These are phyloP conservation scores for Begonia fuchsioides DNA, from an alignment of 306 rosid species.

Conservation along the genomic window DNA sequence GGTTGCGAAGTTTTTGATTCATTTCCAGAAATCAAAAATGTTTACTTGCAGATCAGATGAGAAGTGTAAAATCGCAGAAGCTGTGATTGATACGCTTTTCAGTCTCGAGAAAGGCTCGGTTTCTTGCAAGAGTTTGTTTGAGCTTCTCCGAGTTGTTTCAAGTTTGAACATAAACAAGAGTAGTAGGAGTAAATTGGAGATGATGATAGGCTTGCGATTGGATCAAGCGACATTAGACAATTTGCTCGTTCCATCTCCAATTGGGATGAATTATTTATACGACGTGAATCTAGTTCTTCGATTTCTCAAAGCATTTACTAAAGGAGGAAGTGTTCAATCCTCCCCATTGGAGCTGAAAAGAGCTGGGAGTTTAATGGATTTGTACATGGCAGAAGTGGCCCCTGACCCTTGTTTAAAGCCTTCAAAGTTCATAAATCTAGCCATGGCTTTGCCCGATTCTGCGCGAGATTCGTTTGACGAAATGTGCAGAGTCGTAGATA, in stretches of 20 bases:
- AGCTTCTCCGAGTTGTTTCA: slow-evolving; percentile 44
- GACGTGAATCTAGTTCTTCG: slow-evolving; percentile 81
- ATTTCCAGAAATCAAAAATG: slow-evolving; percentile 57
- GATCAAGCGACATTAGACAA: slow-evolving; percentile 73
- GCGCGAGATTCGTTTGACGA: slow-evolving; percentile 73
- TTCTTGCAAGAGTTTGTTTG: slow-evolving; percentile 58
- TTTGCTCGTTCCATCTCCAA: slow-evolving; percentile 78
- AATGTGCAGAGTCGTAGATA: slow-evolving; percentile 68
- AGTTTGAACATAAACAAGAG: slow-evolving; percentile 40
- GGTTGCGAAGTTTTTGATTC: slow-evolving; percentile 54
- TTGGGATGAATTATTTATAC: slow-evolving; percentile 47
- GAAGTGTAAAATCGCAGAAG: slow-evolving; percentile 40
- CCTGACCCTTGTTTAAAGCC: slow-evolving; percentile 81
- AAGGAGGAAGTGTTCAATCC: slow-evolving; percentile 12
- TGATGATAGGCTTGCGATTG: slow-evolving; percentile 66
- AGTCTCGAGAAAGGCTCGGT: slow-evolving; percentile 34
- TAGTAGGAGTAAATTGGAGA: slow-evolving; percentile 65
- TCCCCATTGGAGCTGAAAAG: slow-evolving; percentile 31
- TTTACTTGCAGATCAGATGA: slow-evolving; percentile 21
- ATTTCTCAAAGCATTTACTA: slow-evolving; percentile 47
- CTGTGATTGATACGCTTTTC: slow-evolving; percentile 49
- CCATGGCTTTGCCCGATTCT: slow-evolving; percentile 52
- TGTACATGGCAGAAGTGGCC: slow-evolving; percentile 80
- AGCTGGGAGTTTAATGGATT: slow-evolving; percentile 60
- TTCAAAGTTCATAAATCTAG: slow-evolving; percentile 61